Evolutionary conservation across 306 rosid genomes (phyloP), one percentile per base, ranked within the genome.

Genomic region (Prunus mira): DNA sequence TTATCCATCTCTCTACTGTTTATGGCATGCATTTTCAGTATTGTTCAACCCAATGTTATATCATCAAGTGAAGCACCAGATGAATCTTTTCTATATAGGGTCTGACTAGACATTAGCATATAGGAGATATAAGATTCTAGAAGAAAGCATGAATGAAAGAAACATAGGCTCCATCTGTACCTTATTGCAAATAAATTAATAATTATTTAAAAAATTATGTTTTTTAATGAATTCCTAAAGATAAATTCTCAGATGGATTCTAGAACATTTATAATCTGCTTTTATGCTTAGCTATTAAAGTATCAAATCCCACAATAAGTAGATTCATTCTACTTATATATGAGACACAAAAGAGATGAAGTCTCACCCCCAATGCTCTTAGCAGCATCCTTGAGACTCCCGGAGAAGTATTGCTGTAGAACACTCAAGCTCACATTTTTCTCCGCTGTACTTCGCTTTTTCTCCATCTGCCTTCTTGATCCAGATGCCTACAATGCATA

Each of bases 351-450:
- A 69, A 81, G 58, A 69, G 5, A 68, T 50, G 72, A 71, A 77
- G 61, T 65, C 92, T 83, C 83, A 93, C 98, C 98, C 45, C 96
- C 98, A 69, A 91, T 87, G 78, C 88, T 84, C 80, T 86, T 93
- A 73, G 98, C 97, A 41, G 98, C 98, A 78, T 93, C 96, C 96
- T 89, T 93, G 66, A 93, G 91, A 79, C 96, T 91, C 65, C 98
- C 97, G 75, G 97, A 91, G 80, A 93, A 93, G 82, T 93, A 84
- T 72, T 86, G 98, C 71, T 88, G 97, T 66, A 93, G 96, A 72
- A 93, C 93, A 65, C 85, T 84, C 84, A 91, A 87, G 87, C 97
- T 91, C 86, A 93, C 92, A 73, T 76, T 91, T 87, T 87, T 93
- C 86, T 91, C 91, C 46, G 86, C 72, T 17, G 92, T 79, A 81